Conservation (phyloP, 1,139 yeast species). For the Blastobotrys serpentis region DNA sequence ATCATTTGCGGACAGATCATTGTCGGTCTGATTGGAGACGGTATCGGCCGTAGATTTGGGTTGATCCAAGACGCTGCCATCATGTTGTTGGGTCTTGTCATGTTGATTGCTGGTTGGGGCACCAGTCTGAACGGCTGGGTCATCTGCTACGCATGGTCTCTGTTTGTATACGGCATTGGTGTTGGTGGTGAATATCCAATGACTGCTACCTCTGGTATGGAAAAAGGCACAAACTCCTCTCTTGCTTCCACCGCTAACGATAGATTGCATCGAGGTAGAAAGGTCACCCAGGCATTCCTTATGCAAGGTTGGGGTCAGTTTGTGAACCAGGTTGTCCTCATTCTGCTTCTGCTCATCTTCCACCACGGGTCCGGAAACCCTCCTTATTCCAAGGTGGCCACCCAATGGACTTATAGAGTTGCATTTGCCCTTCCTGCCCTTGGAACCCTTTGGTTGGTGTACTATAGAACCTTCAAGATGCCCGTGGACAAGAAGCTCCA, state of each 20-base stretch:
- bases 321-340: conserved; percentile 41
- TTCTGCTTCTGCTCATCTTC: conserved; percentile 40
- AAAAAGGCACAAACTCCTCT: conserved; percentile 35
- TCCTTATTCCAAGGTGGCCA: conserved; percentile 35
- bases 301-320: conserved; percentile 49
- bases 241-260: conserved; percentile 35
- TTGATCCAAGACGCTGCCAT: conserved; percentile 42
- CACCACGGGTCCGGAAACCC: conserved; percentile 52
- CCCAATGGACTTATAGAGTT: conserved; percentile 42
- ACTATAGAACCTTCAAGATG: conserved; percentile 42
- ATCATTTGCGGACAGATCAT: conserved; percentile 89
- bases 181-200: conserved; percentile 99
- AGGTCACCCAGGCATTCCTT: conserved; percentile 41
- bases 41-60: conserved; percentile 85
- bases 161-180: conserved; percentile 64
- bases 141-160: conserved; percentile 69
- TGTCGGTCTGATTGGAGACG: conserved; percentile 84
- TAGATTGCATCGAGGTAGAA: conserved; percentile 44
- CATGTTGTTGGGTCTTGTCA: conserved; percentile 61
- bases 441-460: conserved; percentile 41
- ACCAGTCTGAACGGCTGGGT: conserved; percentile 41
- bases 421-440: conserved; percentile 41
- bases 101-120: conserved; percentile 61
- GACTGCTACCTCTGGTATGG: conserved; percentile 60
- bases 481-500: conserved; percentile 37